Evolutionary conservation across 441 rosid species (phyloP).

Genomic region (Mallotus repandus): DNA sequence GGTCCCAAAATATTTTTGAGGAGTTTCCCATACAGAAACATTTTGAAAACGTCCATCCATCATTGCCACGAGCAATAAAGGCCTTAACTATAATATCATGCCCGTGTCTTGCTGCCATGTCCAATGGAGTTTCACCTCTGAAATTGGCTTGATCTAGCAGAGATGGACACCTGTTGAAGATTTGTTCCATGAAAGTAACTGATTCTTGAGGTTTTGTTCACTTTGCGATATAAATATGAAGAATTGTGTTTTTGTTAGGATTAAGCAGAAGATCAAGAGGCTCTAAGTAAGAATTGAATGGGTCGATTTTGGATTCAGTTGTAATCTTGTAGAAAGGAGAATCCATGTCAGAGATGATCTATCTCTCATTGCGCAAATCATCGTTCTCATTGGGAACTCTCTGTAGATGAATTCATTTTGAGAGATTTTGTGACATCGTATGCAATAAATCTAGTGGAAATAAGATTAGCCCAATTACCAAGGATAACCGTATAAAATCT

Average conservation of each 20-base stretch:
- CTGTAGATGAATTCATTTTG: no score
- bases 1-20: no score
- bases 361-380: no score
- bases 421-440: no score
- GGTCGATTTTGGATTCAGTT: neutral
- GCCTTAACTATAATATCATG: no score
- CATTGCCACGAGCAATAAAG: no score
- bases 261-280: slow-evolving; percentile 1
- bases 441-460: no score
- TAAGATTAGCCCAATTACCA: no score
- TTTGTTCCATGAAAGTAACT: neutral
- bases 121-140: slow-evolving; percentile 12
- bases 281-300: neutral
- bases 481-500: no score
- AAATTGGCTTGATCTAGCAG: slow-evolving; percentile 6
- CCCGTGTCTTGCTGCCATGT: neutral
- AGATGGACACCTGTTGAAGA: slow-evolving; percentile 15
- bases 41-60: no score
- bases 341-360: neutral
- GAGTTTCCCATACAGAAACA: no score
- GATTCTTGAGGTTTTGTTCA: neutral
- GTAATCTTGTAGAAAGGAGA: slow-evolving; percentile 18
- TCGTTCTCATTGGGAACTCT: no score
- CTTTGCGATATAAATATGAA: slow-evolving; percentile 11
- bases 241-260: slow-evolving; percentile 1